Percentiles rank a stretch among this genome's conserved stretches.
These are phyloP conservation scores for Diaporthe sp. DNA, from an alignment of 2,329 filamentous ascomycete genomes.

Conservation along the genomic window DNA sequence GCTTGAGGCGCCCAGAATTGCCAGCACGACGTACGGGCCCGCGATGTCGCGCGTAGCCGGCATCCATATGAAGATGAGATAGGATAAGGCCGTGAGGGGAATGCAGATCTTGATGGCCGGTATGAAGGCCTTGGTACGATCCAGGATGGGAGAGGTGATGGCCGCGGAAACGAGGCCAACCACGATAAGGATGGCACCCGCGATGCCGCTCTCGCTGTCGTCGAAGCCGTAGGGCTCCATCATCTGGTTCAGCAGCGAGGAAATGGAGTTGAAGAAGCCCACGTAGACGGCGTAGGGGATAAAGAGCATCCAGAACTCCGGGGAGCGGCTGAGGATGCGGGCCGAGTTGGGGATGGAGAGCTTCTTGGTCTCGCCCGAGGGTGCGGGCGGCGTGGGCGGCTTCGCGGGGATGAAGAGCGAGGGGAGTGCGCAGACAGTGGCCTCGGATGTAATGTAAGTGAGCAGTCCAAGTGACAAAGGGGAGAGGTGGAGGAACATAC, in stretches of 20 bases:
- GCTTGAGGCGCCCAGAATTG: constrained; percentile 81
- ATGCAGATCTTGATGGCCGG: constrained; percentile 79
- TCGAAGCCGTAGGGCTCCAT: constrained; percentile 87
- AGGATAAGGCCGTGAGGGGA: constrained; percentile 79
- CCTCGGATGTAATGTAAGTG: constrained; percentile 53
- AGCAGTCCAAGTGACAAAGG: not conserved
- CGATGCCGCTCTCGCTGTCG: constrained; percentile 89
- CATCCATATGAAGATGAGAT: constrained; percentile 87
- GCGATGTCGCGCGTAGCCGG: constrained; percentile 71
- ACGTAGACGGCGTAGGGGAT: constrained; percentile 88
- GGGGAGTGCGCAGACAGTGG: constrained; percentile 76
- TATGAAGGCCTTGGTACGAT: constrained; percentile 86
- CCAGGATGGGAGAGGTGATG: constrained; percentile 83
- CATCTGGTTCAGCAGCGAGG: constrained; percentile 90
- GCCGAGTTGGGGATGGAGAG: constrained; percentile 65
- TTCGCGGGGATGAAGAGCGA: constrained; percentile 83
- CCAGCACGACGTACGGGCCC: constrained; percentile 81
- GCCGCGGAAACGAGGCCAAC: constrained; percentile 86
- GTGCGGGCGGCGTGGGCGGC: constrained; percentile 83
- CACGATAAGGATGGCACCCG: constrained; percentile 89
- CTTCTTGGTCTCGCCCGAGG: constrained; percentile 74
- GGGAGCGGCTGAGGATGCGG: constrained; percentile 67
- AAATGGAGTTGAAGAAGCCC: constrained; percentile 93
- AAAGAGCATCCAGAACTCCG: constrained; percentile 85
- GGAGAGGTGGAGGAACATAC: constrained; percentile 60